Evolutionary conservation across 371 early-diverging fungal species (phyloP), one percentile per base, ranked within the genome.

Genomic region (Mortierella sp.): DNA sequence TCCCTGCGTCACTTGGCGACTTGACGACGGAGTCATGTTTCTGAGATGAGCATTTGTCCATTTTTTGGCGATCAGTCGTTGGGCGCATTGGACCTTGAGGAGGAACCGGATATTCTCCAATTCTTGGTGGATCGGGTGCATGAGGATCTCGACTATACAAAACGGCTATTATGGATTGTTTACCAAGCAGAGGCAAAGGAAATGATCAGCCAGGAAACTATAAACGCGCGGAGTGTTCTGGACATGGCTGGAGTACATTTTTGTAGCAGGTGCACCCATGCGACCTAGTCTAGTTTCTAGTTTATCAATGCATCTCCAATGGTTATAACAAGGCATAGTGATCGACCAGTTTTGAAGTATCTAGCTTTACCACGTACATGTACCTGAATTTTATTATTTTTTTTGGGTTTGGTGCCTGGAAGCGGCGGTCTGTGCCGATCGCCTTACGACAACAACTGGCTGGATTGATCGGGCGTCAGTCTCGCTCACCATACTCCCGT

Each of bases 1-100:
- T 64, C 37, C 64, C 64, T 64, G 40, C 9, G 41, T 64, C 64
- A 41, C 64, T 64, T 43, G 43, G 64, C 37, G 64, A 64, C 41
- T 64, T 64, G 41, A 43, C 64, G 43, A 64, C 24, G 31, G 64
- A 64, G 64, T 24, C 64, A 41, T 31, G 64, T 64, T n/a, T 40
- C n/a, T 64, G 64, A 64, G 24, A 64, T 64, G 64, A 64, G 24
- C n/a, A 34, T n/a, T 13, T 64, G 43, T 43, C 43, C 43, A 41
- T 24, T 64, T 64, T 64, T 64, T 43, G 64, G 41, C 64, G 64
- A 64, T 41, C 37, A 64, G 41, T 40, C 64, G 24, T 64, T 64
- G 24, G 64, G 64, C 64, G 39, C 64, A 9, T n/a, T 64, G 64
- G 64, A 64, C 24, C 64, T 64, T 64, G 64, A 64, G 64, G 64